Evolutionary conservation across 2,329 filamentous ascomycete species (phyloP).

Genomic region (Ceratocystis cacaofunesta): DNA sequence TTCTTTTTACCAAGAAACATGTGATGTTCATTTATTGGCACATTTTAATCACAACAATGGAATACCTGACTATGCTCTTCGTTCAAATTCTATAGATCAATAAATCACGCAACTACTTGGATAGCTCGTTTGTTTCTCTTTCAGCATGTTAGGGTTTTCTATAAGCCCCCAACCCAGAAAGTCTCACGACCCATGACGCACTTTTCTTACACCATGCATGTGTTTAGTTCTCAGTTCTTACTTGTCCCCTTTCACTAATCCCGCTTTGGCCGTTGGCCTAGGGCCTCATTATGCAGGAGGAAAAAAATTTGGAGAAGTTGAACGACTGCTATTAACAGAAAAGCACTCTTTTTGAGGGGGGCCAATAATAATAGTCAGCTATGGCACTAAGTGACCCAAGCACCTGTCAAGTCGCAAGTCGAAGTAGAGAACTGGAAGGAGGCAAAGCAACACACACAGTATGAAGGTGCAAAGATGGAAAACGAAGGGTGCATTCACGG

Average conservation of each 20-base stretch:
- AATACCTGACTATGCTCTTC: too few relatives aligned
- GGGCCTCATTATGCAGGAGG: constrained; percentile 4
- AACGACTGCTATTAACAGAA: background rate
- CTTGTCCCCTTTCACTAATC: background rate
- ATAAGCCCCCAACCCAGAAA: too few relatives aligned
- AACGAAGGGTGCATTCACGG: background rate
- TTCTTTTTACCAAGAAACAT: too few relatives aligned
- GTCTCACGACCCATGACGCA: too few relatives aligned
- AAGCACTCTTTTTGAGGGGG: background rate
- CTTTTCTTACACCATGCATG: too few relatives aligned
- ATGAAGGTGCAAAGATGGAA: too few relatives aligned
- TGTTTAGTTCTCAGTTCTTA: background rate
- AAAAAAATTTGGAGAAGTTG: background rate
- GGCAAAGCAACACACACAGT: background rate
- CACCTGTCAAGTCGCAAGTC: background rate
- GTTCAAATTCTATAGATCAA: too few relatives aligned
- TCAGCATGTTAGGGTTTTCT: too few relatives aligned
- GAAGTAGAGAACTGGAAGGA: background rate
- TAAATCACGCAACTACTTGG: too few relatives aligned
- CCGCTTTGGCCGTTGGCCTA: background rate
- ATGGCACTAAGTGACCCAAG: background rate
- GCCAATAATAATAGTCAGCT: background rate
- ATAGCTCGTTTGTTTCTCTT: too few relatives aligned
- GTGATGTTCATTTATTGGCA: too few relatives aligned
- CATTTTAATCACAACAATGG: too few relatives aligned